These are phyloP conservation scores for Fusarium sp. DNA, from an alignment of 2,329 filamentous ascomycete species.

Conservation along the genomic window DNA sequence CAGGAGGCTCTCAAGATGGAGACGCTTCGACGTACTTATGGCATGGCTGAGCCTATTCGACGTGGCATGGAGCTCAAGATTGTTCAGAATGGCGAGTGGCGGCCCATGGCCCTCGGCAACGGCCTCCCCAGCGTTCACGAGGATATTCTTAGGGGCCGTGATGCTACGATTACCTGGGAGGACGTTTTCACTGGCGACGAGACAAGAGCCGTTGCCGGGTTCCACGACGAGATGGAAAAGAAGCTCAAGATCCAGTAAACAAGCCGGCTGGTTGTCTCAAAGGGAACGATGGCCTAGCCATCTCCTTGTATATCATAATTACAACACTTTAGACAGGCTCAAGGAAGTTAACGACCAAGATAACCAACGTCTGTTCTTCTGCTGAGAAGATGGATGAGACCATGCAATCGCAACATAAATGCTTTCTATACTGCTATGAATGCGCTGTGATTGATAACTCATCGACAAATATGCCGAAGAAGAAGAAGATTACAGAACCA, in stretches of 20 bases:
- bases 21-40: slow-evolving; percentile 84
- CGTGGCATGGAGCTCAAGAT: slow-evolving; percentile 97
- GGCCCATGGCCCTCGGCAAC: slow-evolving; percentile 73
- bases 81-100: slow-evolving; percentile 80
- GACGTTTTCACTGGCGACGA: slow-evolving; percentile 89
- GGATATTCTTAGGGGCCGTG: slow-evolving; percentile 85
- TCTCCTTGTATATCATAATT: slow-evolving; percentile 25
- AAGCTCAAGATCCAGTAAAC: slow-evolving; percentile 76
- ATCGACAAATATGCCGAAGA: slow-evolving; percentile 17
- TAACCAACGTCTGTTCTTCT: not conserved
- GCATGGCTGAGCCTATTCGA: slow-evolving; percentile 90
- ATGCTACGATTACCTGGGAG: slow-evolving; percentile 86
- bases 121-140: slow-evolving; percentile 77
- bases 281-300: not conserved
- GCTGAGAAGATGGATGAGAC: slow-evolving; percentile 4
- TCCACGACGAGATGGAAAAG: slow-evolving; percentile 95
- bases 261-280: not conserved
- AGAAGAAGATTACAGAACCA: slow-evolving; percentile 28
- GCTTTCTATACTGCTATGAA: slow-evolving; percentile 48
- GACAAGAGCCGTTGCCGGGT: slow-evolving; percentile 71
- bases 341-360: slow-evolving; percentile 1
- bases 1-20: slow-evolving; percentile 91
- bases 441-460: slow-evolving; percentile 21
- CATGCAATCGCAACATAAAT: slow-evolving; percentile 19
- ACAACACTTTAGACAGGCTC: slow-evolving; percentile 31